Evolutionary conservation across 148 eudicot genomes (phyloP).

Genomic region (Beta vulgaris): DNA sequence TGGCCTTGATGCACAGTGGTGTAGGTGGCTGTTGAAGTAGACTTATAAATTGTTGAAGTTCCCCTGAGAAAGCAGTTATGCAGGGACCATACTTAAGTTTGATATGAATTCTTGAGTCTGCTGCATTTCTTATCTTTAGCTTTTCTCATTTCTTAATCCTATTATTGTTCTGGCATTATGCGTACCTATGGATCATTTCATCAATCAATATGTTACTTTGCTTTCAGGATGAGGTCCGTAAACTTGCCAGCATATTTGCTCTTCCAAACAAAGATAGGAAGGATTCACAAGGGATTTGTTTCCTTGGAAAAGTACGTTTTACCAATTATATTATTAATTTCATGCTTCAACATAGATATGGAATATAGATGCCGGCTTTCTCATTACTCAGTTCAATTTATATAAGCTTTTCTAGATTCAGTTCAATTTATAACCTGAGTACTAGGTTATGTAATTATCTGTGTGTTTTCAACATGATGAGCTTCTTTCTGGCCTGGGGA

Average conservation of each 20-base stretch:
- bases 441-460: neutral
- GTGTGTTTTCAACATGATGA: neutral
- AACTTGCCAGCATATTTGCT: slow-evolving; percentile 59
- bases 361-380: neutral
- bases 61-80: neutral
- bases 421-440: neutral
- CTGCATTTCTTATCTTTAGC: neutral
- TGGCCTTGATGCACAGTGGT: neutral
- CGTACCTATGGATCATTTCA: neutral
- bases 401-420: neutral
- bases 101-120: neutral
- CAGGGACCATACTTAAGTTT: neutral
- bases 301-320: slow-evolving; percentile 86
- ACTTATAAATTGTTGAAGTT: neutral
- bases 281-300: slow-evolving; percentile 99
- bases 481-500: neutral
- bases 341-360: neutral
- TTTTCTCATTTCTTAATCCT: neutral
- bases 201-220: neutral
- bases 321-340: neutral
- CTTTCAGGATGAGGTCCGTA: slow-evolving; percentile 83
- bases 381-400: neutral
- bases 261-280: slow-evolving; percentile 90
- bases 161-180: neutral
- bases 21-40: neutral